Evolutionary conservation across 345 rosid species (phyloP).

Genomic region (Diplotaxis tenuifolia): DNA sequence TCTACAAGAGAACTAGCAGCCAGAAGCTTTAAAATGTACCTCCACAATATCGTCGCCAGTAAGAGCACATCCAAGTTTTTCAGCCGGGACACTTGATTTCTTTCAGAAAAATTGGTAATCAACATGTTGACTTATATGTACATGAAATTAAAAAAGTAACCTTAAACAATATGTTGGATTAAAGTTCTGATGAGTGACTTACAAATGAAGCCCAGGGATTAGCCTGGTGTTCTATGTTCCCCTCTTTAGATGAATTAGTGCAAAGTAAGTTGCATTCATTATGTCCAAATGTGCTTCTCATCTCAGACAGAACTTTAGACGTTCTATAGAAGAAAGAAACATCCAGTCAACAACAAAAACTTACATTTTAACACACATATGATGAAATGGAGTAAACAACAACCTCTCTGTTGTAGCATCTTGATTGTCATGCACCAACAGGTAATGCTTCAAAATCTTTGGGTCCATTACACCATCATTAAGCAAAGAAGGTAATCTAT

Average conservation of each 20-base stretch:
- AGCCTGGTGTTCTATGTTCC: conserved; percentile 54
- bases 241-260: conserved; percentile 86
- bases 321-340: conserved; percentile 60
- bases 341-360: conserved; percentile 19
- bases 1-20: conserved; percentile 16
- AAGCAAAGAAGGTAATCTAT: conserved; percentile 73
- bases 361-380: conserved; percentile 6
- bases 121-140: conserved; percentile 15
- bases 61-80: conserved; percentile 68
- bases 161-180: neutral
- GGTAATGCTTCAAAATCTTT: conserved; percentile 74
- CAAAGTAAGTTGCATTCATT: conserved; percentile 76
- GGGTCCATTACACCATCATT: conserved; percentile 95
- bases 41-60: conserved; percentile 68
- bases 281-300: conserved; percentile 82
- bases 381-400: conserved; percentile 20
- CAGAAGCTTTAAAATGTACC: conserved; percentile 44
- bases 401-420: conserved; percentile 76
- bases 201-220: conserved; percentile 74
- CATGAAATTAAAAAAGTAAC: conserved; percentile 5
- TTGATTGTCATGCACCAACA: conserved; percentile 91
- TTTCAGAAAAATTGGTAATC: conserved; percentile 43
- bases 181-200: conserved; percentile 39
- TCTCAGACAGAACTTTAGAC: conserved; percentile 68
- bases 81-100: conserved; percentile 56